Conservation (phyloP, 2,329 filamentous ascomycete genomes). For the Penicillium vulpinum region DNA sequence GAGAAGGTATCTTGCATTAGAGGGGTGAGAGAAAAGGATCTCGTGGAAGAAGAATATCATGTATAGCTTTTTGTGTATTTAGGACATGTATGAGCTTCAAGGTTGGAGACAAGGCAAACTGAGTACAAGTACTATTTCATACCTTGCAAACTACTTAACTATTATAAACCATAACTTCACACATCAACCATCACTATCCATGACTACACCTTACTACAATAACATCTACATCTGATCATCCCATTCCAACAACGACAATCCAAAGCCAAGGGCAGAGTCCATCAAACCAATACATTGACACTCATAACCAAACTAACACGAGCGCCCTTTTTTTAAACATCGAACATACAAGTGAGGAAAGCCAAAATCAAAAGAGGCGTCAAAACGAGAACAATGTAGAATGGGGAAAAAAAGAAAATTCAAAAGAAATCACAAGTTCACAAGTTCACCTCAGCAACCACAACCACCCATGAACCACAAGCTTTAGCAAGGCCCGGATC, state of each 20-base stretch:
- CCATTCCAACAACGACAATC: background rate
- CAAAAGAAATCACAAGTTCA: background rate
- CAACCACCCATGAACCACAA: background rate
- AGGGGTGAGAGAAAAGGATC: background rate
- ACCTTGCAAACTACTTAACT: too few relatives aligned
- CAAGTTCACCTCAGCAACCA: background rate
- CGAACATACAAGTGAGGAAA: background rate
- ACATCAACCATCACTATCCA: conserved; percentile 14
- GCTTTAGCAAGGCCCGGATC: background rate
- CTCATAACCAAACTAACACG: conserved; percentile 7
- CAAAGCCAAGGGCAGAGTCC: background rate
- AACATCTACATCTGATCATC: conserved; percentile 10
- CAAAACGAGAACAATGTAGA: background rate
- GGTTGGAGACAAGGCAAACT: background rate
- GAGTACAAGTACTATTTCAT: too few relatives aligned
- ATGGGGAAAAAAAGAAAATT: background rate
- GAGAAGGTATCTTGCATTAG: background rate
- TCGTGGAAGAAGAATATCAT: background rate
- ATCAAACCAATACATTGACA: conserved; percentile 5
- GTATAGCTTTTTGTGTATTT: too few relatives aligned
- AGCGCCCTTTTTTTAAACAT: conserved; percentile 10
- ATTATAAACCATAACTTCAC: background rate
- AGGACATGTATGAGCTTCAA: background rate
- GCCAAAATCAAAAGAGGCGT: background rate
- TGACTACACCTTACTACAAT: conserved; percentile 14